Conservation (phyloP, 805 yeast genomes). For the Nematodospora valgi region DNA sequence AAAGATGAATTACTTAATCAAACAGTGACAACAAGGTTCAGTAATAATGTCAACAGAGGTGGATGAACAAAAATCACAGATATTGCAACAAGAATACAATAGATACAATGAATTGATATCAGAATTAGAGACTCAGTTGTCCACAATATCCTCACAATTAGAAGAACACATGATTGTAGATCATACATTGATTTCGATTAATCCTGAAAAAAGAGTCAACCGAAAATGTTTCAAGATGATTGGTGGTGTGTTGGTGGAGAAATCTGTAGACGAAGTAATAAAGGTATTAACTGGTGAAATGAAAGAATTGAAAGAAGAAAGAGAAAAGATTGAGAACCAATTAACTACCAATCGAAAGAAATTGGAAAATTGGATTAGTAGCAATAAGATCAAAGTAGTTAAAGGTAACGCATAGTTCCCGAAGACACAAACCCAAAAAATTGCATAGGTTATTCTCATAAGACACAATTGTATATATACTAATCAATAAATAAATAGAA, state of each 20-base stretch:
- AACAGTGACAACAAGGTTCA: not conserved
- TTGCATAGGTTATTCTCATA: not conserved
- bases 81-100: conserved; percentile 40
- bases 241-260: conserved; percentile 87
- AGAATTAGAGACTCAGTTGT: conserved; percentile 36
- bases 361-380: conserved; percentile 39
- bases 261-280: conserved; percentile 72
- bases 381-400: conserved; percentile 40
- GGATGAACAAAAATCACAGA: conserved; percentile 35
- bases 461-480: not conserved
- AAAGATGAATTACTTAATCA: not conserved
- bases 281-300: conserved; percentile 22
- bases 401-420: no score
- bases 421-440: not conserved
- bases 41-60: conserved; percentile 9
- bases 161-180: conserved; percentile 42
- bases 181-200: conserved; percentile 33
- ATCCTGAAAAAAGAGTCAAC: conserved; percentile 34
- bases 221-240: conserved; percentile 90
- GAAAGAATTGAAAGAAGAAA: conserved; percentile 19
- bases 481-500: not conserved
- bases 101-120: conserved; percentile 35
- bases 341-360: conserved; percentile 26
- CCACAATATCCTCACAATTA: conserved; percentile 32
- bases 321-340: conserved; percentile 22